phyloP scores from a whole-genome alignment of 2,329 filamentous ascomycete genomes.

The Knufia petricola region DNA sequence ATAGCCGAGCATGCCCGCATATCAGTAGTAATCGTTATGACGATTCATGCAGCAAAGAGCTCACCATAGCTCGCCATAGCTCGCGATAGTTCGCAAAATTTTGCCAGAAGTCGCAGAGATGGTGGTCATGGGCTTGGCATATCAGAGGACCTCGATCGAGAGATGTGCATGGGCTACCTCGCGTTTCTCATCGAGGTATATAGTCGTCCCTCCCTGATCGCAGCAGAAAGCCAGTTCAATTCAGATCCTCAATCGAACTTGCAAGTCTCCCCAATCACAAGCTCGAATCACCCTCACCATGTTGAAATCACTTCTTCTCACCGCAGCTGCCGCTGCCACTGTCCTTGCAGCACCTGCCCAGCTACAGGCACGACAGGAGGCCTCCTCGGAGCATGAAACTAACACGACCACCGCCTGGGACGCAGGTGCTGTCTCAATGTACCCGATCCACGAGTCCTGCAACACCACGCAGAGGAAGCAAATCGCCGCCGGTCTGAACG shows the following conservation, averaged over 20 bases:
- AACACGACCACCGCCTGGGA: constrained; percentile 21
- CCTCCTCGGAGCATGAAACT: not conserved
- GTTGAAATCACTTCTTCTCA: constrained; percentile 7
- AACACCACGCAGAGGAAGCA: constrained; percentile 52
- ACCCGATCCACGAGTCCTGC: constrained; percentile 55
- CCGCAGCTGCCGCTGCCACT: constrained; percentile 5
- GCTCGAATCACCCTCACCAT: not conserved
- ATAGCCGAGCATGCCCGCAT: not conserved
- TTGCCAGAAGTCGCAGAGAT: not conserved
- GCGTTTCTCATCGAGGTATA: not conserved
- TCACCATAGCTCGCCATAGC: not conserved
- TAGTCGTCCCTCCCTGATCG: not conserved
- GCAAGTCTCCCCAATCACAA: not conserved
- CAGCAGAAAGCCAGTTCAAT: not conserved
- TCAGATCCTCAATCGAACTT: not conserved
- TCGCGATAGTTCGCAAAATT: not conserved
- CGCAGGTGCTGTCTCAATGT: constrained; percentile 32
- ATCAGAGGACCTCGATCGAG: not conserved
- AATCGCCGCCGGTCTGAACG: constrained; percentile 47
- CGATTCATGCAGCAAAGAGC: not conserved
- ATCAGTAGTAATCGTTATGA: not conserved
- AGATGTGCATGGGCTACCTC: not conserved
- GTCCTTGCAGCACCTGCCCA: constrained; percentile 6
- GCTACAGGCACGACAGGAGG: constrained; percentile 7
- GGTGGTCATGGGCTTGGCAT: not conserved